Base-by-base conservation (phyloP, 495 filamentous ascomycete species). In the Lasiosphaeria hispida region DNA sequence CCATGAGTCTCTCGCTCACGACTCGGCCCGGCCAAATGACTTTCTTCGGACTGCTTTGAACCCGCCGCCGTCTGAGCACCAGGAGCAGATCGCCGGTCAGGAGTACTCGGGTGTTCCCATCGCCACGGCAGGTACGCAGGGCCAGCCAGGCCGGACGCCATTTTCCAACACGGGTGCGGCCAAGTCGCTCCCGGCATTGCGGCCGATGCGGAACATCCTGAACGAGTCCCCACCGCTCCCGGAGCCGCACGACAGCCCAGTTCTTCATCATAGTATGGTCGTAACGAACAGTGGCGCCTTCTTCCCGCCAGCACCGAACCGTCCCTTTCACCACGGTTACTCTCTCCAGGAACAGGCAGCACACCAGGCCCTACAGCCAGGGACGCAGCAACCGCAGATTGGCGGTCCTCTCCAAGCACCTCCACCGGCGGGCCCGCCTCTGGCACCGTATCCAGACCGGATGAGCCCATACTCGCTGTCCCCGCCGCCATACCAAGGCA, bases 11-110 rank as follows among this genome's bases (percentile, higher is more conserved):
- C 50, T 44, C 2, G 48, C 30, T 10, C 53, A 47, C 35, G 60
- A 69, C 51, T 52, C 55, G 7, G 17, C 35, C 10, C 57, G 63
- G 10, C 52, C 64, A n/a, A 73, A 70, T 48, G 60, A 69, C 13
- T 79, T 77, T 55, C 49, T 79, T 1, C 69, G 71, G 51, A 77
- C 76, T 0, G 72, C 76, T 1, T 61, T 79, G 11, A 79, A 79
- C 45, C 73, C 70, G 1, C 33, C 59, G 11, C 54, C 70, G 10
- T 35, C 62, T 0, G 53, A 42, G 1, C 63, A 60, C 23, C 47
- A 47, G 37, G 49, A 52, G 4, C 51, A 48, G 10, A 43, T 52
- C 11, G 14, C 42, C 17, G 10, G 30, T 10, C 48, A 53, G 23
- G 55, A 61, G 1, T 63, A 59, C 45, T 3, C 15, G 10, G 36